A percentile compares a stretch with the other conserved stretches of the same genome.
Evolutionary conservation across 192 early-diverging fungal species (phyloP).

Genomic region (Rhizophagus sp.): DNA sequence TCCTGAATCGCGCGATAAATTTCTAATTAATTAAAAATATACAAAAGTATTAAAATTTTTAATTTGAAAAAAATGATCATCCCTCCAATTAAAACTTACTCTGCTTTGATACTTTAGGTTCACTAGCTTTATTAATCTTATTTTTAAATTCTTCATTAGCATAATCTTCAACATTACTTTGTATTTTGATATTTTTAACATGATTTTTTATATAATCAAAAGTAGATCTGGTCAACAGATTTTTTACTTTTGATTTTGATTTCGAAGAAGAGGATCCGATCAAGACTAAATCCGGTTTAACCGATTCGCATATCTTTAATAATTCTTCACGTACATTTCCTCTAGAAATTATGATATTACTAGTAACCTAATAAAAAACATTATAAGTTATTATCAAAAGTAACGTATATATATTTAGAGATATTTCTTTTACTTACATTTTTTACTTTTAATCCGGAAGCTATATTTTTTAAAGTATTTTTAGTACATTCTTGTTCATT

Average conservation of each 20-base stretch:
- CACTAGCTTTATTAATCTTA: neutral
- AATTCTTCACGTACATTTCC: neutral
- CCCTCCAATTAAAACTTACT: neutral
- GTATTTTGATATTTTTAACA: neutral
- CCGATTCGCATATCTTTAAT: neutral
- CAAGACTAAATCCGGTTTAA: neutral
- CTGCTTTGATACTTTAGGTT: neutral
- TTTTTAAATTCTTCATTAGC: neutral
- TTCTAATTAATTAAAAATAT: too few relatives aligned
- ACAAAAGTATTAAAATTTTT: too few relatives aligned
- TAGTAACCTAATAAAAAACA: neutral
- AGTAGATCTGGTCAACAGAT: neutral
- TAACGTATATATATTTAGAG: too few relatives aligned
- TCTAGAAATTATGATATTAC: neutral
- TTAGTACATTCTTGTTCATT: neutral
- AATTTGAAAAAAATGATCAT: too few relatives aligned
- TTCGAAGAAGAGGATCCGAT: neutral
- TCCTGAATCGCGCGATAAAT: too few relatives aligned
- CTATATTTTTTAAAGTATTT: neutral
- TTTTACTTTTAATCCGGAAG: neutral
- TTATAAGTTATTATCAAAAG: too few relatives aligned
- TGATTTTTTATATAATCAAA: neutral
- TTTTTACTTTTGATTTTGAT: neutral
- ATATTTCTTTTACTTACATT: neutral
- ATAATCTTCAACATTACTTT: neutral